Evolutionary conservation across 2,329 filamentous ascomycete species (phyloP).

Genomic region (Ophiognomonia clavigignenti-juglandacearum): DNA sequence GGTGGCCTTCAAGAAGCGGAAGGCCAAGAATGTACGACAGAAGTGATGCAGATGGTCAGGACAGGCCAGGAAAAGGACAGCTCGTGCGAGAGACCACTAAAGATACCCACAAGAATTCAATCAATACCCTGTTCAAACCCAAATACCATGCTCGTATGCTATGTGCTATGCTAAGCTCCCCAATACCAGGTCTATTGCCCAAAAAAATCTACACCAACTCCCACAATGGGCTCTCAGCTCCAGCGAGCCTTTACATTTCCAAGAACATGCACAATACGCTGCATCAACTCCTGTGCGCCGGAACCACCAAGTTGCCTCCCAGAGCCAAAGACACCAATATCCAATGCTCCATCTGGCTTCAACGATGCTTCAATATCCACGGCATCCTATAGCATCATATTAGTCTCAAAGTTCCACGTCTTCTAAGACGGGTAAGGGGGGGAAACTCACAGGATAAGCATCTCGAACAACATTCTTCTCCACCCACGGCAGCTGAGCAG

Average conservation of each 20-base stretch:
- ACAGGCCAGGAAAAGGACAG: not conserved
- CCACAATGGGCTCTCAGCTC: no score
- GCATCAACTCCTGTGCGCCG: constrained; percentile 4
- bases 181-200: no score
- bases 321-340: constrained; percentile 36
- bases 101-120: no score
- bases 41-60: constrained; percentile 34
- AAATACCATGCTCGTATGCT: no score
- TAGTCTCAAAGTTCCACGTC: not conserved
- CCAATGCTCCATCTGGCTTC: constrained; percentile 22
- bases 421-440: no score
- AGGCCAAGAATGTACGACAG: constrained; percentile 60
- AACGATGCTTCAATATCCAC: constrained; percentile 37
- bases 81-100: no score
- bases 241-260: not conserved
- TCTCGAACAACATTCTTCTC: constrained; percentile 22
- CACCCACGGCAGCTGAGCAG: constrained; percentile 17
- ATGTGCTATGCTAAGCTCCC: no score
- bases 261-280: constrained; percentile 5
- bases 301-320: constrained; percentile 7
- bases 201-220: no score
- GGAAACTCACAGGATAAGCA: constrained; percentile 30
- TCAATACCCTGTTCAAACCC: no score
- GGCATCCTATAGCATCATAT: constrained; percentile 25
- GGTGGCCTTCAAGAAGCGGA: constrained; percentile 77